Conservation (phyloP, 78 protist species). For the Dictyostelium brefeldianum region DNA sequence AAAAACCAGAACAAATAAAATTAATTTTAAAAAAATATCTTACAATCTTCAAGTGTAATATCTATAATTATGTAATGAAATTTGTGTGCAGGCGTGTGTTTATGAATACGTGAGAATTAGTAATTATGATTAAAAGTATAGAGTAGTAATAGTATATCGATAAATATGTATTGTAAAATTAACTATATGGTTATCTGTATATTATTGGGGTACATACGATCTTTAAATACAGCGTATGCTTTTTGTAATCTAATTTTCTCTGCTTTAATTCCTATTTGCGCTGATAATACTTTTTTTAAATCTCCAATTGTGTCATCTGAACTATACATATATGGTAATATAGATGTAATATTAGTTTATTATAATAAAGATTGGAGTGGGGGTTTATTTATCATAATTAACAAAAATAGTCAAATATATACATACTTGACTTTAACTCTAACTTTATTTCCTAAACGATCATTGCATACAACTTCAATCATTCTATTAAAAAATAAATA, state of each 20-base stretch:
- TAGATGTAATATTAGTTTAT: too few species aligned
- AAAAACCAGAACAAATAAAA: too few species aligned
- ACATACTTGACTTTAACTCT: conserved; percentile 94
- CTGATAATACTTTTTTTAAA: conserved; percentile 97
- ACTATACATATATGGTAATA: conserved; percentile 37
- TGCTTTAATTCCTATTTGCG: conserved; percentile 97
- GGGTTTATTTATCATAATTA: too few species aligned
- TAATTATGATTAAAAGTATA: too few species aligned
- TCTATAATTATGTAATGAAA: neutral
- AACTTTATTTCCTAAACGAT: conserved; percentile 97
- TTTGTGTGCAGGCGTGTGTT: too few species aligned
- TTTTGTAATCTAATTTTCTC: conserved; percentile 96
- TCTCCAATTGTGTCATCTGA: conserved; percentile 98
- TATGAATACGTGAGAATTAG: neutral
- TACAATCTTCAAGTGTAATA: conserved; percentile 67
- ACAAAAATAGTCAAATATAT: neutral
- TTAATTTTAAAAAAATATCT: conserved; percentile 1
- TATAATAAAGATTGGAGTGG: neutral
- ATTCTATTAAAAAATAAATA: conserved; percentile 53
- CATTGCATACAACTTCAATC: conserved; percentile 97
- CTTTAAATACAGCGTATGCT: conserved; percentile 93
- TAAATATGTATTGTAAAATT: too few species aligned
- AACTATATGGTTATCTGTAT: too few species aligned
- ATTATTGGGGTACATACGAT: conserved; percentile 87
- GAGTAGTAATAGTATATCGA: too few species aligned